Base-by-base conservation (phyloP, 148 eudicot genomes). In the Fallopia convolvulus region DNA sequence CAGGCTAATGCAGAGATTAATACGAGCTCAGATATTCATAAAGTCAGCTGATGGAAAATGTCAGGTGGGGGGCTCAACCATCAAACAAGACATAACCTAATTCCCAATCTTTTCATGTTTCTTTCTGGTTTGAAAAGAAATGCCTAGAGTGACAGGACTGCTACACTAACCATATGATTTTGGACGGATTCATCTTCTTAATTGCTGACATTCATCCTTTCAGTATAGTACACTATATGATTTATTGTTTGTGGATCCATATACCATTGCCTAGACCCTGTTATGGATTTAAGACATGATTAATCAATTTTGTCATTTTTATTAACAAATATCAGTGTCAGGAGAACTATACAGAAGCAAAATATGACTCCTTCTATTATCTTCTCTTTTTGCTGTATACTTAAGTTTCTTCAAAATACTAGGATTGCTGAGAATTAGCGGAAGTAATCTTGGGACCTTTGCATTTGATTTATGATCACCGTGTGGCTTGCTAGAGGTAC, bases 11-110 rank as follows among this genome's bases (percentile, higher is more conserved):
- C 66, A 8, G 66, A 32, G 71, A 65, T 33, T 33, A 32, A 33
- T 32, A 65, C 14, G 71, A 65, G n/a, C 41, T 32, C 71, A 65
- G 71, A 32, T 65, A 6, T 17, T 36, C 72, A 68, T 68, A 36
- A 68, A 68, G 70, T 61, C 36, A 3, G 70, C 36, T 61, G 36
- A 30, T 61, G 36, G 30, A 12, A 30, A 61, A 61, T 33, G 72
- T 68, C 44, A 68, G 72, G 42, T 33, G 72, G 72, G 72, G 72
- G 72, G 41, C 71, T 33, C 20, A 13, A 12, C 71, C 17, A 36
- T 15, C 72, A 68, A 39, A 36, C 3, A 39, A 63, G 44, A 68
- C 44, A 39, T 23, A 23, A 26, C 39, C 70, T 30, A 12, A 63
- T 26, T 60, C 23, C 66, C 30, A 21, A 32, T 63, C 26, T 5